Percentiles rank a stretch among this genome's conserved stretches.
phyloP scores from a whole-genome alignment of 805 yeast genomes.

The Kazachstania bromeliacearum region DNA sequence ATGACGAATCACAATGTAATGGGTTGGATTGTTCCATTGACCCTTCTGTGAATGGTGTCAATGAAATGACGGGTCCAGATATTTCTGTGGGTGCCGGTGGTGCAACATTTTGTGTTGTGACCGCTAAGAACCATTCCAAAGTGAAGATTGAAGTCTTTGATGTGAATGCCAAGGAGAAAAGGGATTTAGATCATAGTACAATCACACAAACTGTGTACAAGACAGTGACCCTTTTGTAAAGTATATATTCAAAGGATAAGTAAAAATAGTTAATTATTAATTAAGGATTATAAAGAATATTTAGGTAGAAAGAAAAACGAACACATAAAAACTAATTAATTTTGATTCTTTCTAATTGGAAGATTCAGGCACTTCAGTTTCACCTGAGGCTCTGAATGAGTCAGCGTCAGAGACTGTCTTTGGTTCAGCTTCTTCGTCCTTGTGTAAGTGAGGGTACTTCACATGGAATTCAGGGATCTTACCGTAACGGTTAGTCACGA shows the following conservation, averaged over 20 bases:
- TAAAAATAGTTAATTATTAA: not conserved
- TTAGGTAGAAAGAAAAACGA: not conserved
- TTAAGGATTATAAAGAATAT: not conserved
- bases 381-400: conserved; percentile 29
- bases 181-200: conserved; percentile 1
- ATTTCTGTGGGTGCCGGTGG: conserved; percentile 48
- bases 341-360: too few species aligned
- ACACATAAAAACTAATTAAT: conserved; percentile 1
- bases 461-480: conserved; percentile 1
- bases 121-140: conserved; percentile 52
- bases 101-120: conserved; percentile 76
- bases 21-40: conserved; percentile 81
- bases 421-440: conserved; percentile 10
- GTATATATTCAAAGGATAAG: not conserved
- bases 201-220: conserved; percentile 4
- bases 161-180: conserved; percentile 1
- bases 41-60: conserved; percentile 53
- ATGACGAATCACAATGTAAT: conserved; percentile 54
- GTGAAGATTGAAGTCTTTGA: conserved; percentile 67
- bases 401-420: conserved; percentile 6
- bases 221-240: conserved; percentile 5
- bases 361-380: conserved; percentile 27
- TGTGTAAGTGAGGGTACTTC: conserved; percentile 4
- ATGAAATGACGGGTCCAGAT: conserved; percentile 39
- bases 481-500: conserved; percentile 7